Evolutionary conservation across 1,139 yeast genomes (phyloP).

Genomic region (Yamadazyma mexicana): DNA sequence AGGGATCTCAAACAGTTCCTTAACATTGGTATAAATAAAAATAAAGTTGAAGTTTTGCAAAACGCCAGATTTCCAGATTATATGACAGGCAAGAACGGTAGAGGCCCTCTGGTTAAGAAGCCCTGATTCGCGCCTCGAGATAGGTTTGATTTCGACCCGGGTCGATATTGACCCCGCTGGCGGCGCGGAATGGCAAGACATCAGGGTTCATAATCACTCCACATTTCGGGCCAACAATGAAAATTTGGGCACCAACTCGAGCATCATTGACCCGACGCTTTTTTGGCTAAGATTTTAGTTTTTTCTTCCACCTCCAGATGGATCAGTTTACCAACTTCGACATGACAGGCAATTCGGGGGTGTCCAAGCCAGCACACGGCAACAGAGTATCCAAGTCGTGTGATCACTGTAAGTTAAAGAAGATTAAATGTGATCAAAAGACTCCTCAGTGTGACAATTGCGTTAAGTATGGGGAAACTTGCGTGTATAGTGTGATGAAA

Average conservation of each 20-base stretch:
- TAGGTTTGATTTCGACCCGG: no score
- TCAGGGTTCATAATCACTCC: not conserved
- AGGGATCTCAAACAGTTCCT: not conserved
- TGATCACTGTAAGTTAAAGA: conserved; percentile 35
- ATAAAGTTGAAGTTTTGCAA: not conserved
- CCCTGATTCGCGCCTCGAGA: not conserved
- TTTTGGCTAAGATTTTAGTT: not conserved
- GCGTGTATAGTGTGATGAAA: conserved; percentile 30
- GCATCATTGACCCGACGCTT: not conserved
- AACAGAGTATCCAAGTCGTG: conserved; percentile 25
- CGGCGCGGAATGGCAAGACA: not conserved
- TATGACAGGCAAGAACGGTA: no score
- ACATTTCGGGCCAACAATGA: not conserved
- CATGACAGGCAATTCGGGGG: not conserved
- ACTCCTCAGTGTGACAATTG: conserved; percentile 36
- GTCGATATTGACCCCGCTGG: no score
- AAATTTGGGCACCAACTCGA: not conserved
- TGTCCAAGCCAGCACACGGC: not conserved
- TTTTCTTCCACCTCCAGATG: not conserved
- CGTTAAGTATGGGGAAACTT: conserved; percentile 21
- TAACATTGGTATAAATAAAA: not conserved
- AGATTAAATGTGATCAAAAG: conserved; percentile 34
- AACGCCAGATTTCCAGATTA: not conserved
- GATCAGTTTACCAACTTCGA: not conserved
- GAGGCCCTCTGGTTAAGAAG: not conserved